Percentiles rank a stretch among this genome's conserved stretches.
Evolutionary conservation across 495 filamentous ascomycete genomes (phyloP).

Genomic region (Cryomyces minteri): DNA sequence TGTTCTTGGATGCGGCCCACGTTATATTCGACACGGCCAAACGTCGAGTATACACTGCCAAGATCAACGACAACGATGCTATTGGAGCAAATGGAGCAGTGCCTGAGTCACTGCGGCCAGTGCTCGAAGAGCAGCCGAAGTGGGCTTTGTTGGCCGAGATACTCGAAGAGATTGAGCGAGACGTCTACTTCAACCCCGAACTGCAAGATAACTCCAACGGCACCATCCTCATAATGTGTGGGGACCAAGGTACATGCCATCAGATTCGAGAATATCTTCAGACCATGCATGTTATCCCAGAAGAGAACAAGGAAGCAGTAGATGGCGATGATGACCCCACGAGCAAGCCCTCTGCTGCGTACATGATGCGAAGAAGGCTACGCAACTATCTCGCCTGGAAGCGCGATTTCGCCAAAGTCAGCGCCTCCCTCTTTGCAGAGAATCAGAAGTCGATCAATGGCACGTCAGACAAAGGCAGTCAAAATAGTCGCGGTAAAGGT

Average conservation of each 20-base stretch:
- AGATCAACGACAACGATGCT: constrained; percentile 25
- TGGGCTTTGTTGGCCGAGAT: constrained; percentile 77
- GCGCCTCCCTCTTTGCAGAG: constrained; percentile 49
- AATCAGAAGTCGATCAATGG: constrained; percentile 64
- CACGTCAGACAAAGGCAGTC: constrained; percentile 26
- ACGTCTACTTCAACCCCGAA: constrained; percentile 66
- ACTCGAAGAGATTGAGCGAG: constrained; percentile 82
- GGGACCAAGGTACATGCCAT: constrained; percentile 68
- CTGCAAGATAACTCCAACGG: constrained; percentile 70
- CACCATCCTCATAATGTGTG: constrained; percentile 88
- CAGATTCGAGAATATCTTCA: constrained; percentile 85
- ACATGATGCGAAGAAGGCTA: constrained; percentile 77
- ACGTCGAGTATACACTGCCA: constrained; percentile 69
- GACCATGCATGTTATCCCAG: constrained; percentile 62
- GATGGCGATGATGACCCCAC: constrained; percentile 18
- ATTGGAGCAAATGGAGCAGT: constrained; percentile 24
- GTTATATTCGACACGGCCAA: constrained; percentile 87
- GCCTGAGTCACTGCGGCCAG: constrained; percentile 59
- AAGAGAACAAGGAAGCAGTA: constrained; percentile 19
- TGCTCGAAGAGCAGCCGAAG: constrained; percentile 87
- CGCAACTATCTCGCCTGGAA: constrained; percentile 90
- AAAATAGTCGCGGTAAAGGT: constrained; percentile 37
- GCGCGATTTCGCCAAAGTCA: constrained; percentile 69
- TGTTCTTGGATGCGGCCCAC: constrained; percentile 89
- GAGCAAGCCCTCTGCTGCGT: constrained; percentile 49